Evolutionary conservation across 192 early-diverging fungal species (phyloP), one percentile per base, ranked within the genome.

Genomic region (Gonapodya prolifera): DNA sequence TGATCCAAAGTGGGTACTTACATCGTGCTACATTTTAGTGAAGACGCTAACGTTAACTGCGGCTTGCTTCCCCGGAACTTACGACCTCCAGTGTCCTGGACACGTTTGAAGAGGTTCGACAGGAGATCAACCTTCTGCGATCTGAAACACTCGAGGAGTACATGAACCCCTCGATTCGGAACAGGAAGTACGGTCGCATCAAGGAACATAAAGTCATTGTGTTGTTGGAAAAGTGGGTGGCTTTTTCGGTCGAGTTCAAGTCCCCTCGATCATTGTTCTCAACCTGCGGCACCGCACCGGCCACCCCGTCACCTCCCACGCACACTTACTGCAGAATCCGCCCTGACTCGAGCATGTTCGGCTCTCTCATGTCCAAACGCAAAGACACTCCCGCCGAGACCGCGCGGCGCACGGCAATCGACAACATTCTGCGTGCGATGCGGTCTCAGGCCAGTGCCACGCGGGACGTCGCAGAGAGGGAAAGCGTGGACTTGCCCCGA

Each of bases 141-240:
- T 88, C 91, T 1, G 91, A 93, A n/a, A 89, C 89, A 75, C 87
- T 87, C 33, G 93, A 95, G 75, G 91, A 94, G n/a, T 92, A 88
- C 78, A 80, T 92, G 76, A 86, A 88, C 16, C 86, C 91, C 32
- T 82, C 84, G 34, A 79, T 90, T n/a, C 82, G 89, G 69, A 89
- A 84, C 75, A 84, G 84, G 70, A 83, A 88, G 77, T 96, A 92
- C 81, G 75, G 87, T n/a, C 82, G 86, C 73, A 78, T 96, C 34
- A 87, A 89, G 76, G 79, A 87, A 0, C 79, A 82, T 23, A 90
- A 93, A 79, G 84, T 91, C 33, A 85, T 88, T 2, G 81, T 83
- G 30, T 79, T 96, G 45, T 81, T 96, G 30, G 94, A 96, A 87
- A 96, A 95, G 94, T 96, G 90, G 79, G 88, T 79, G 18, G 16